phyloP scores from a whole-genome alignment of 2,329 filamentous ascomycete genomes.

The Mycosphaerella sp. region DNA sequence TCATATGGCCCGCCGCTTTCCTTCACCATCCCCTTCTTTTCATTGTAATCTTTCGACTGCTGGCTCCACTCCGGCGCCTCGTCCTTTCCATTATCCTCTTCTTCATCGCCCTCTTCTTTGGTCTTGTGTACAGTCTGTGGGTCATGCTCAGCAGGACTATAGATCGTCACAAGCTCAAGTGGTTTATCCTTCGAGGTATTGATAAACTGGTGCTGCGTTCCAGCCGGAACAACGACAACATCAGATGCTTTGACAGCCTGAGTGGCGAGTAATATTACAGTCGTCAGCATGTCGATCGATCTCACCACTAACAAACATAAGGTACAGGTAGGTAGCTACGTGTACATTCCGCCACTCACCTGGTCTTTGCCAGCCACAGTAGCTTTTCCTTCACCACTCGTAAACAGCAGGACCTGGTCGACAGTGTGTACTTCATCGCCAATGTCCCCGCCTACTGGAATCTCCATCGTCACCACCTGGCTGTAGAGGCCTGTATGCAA shows the following conservation, averaged over 20 bases:
- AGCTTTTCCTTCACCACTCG: conserved; percentile 52
- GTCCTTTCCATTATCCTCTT: conserved; percentile 56
- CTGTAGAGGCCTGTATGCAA: conserved; percentile 58
- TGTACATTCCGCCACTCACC: conserved; percentile 24
- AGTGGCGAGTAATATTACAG: conserved; percentile 15
- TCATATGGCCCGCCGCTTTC: conserved; percentile 35
- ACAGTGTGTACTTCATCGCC: conserved; percentile 62
- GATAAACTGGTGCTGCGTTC: conserved; percentile 60
- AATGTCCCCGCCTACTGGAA: conserved; percentile 58
- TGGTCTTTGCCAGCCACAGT: conserved; percentile 56
- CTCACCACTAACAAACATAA: too few relatives aligned
- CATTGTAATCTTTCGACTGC: conserved; percentile 53
- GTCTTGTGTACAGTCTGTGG: conserved; percentile 55
- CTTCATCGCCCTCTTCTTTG: conserved; percentile 57
- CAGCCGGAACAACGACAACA: conserved; percentile 58
- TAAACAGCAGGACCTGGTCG: conserved; percentile 61
- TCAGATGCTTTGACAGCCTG: conserved; percentile 49
- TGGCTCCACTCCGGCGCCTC: conserved; percentile 55
- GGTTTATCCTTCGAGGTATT: conserved; percentile 53
- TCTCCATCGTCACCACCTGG: conserved; percentile 60
- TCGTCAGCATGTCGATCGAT: conserved; percentile 8
- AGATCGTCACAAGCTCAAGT: conserved; percentile 57
- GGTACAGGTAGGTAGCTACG: background rate
- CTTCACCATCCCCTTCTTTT: conserved; percentile 51
- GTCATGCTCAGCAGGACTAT: conserved; percentile 57